These are phyloP conservation scores for Termitomyces sp. DNA, from an alignment of 768 basidiomycete species.

Conservation along the genomic window DNA sequence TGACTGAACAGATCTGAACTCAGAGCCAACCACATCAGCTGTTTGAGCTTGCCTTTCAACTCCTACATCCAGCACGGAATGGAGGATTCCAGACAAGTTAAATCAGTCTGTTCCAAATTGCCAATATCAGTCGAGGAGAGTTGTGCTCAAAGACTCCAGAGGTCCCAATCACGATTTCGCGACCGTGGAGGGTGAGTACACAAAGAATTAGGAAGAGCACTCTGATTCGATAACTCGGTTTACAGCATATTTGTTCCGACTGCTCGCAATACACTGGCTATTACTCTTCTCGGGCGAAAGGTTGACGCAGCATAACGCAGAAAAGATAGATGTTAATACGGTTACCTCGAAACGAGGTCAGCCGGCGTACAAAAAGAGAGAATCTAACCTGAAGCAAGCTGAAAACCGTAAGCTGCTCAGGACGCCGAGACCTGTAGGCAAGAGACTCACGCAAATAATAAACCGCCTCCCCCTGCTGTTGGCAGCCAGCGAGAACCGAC, in stretches of 20 bases:
- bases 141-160: constrained; percentile 50
- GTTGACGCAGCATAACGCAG: no score
- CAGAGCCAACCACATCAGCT: no score
- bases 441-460: no score
- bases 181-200: constrained; percentile 57
- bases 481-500: no score
- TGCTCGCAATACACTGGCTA: constrained; percentile 14
- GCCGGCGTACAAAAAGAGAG: no score
- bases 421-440: no score
- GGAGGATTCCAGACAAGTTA: not conserved
- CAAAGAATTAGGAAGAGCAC: not conserved
- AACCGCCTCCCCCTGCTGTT: no score
- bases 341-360: no score
- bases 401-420: no score
- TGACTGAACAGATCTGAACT: no score
- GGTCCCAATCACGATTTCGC: constrained; percentile 61
- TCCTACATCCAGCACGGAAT: not conserved
- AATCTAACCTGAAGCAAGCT: no score
- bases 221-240: not conserved
- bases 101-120: not conserved
- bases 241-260: constrained; percentile 17
- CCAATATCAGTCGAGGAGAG: constrained; percentile 45
- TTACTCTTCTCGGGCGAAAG: constrained; percentile 16
- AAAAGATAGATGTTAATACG: no score
- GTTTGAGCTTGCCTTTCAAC: not conserved